Evolutionary conservation across 208 protist genomes (phyloP).

Genomic region (Trypanosoma avium): DNA sequence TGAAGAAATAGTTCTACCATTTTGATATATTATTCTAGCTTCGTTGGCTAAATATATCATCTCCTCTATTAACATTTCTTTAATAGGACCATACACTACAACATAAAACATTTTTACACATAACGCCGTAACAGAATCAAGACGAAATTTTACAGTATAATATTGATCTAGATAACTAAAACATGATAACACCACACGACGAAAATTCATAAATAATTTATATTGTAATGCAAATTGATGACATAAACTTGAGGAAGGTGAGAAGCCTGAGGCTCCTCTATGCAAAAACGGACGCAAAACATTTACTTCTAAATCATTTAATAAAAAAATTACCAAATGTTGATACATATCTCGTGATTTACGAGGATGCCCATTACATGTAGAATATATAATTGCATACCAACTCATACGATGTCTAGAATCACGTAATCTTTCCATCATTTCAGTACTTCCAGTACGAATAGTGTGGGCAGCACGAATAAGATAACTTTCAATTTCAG

Average conservation of each 20-base stretch:
- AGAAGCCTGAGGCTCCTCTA: background rate
- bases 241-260: slow-evolving; percentile 26
- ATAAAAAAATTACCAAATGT: slow-evolving; percentile 43
- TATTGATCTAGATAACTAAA: slow-evolving; percentile 87
- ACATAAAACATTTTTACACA: slow-evolving; percentile 83
- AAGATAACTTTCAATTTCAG: slow-evolving; percentile 20
- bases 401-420: slow-evolving; percentile 59
- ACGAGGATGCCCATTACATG: slow-evolving; percentile 48
- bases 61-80: slow-evolving; percentile 36
- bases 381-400: slow-evolving; percentile 72
- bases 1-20: slow-evolving; percentile 1
- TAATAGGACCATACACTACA: slow-evolving; percentile 66
- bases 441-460: slow-evolving; percentile 12
- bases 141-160: slow-evolving; percentile 57
- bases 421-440: slow-evolving; percentile 5
- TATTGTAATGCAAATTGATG: slow-evolving; percentile 57
- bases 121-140: slow-evolving; percentile 71
- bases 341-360: slow-evolving; percentile 62
- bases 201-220: slow-evolving; percentile 54
- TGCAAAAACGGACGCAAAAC: slow-evolving; percentile 62
- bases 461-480: slow-evolving; percentile 4
- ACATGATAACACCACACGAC: slow-evolving; percentile 67
- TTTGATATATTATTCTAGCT: slow-evolving; percentile 27
- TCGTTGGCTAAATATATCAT: slow-evolving; percentile 29
- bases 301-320: slow-evolving; percentile 54